These are phyloP conservation scores for Yamadazyma sp. DNA, from an alignment of 1,139 yeast species.

Conservation along the genomic window DNA sequence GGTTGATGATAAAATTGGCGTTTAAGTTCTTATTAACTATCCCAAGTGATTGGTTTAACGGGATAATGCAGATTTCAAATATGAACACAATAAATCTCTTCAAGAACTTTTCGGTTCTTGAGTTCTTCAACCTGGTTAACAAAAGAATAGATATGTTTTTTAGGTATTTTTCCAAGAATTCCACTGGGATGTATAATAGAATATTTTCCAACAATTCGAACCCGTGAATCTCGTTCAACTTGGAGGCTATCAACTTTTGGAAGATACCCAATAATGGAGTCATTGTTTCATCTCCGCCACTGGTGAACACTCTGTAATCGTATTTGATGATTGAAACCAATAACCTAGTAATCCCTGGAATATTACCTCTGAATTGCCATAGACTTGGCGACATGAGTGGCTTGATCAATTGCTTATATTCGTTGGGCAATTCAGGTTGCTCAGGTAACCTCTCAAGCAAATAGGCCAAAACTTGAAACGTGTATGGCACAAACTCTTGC, in stretches of 20 bases:
- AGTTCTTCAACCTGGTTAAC: slow-evolving; percentile 74
- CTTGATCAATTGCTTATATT: slow-evolving; percentile 64
- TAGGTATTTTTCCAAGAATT: slow-evolving; percentile 52
- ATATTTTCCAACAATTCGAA: slow-evolving; percentile 80
- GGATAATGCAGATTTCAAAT: slow-evolving; percentile 47
- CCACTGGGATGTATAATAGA: slow-evolving; percentile 55
- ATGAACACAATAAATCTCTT: slow-evolving; percentile 70
- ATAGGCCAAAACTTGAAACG: slow-evolving; percentile 83
- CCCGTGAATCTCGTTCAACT: slow-evolving; percentile 76
- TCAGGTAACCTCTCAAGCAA: slow-evolving; percentile 65
- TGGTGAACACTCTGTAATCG: slow-evolving; percentile 53
- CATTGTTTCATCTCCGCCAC: slow-evolving; percentile 39
- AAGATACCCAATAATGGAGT: slow-evolving; percentile 93
- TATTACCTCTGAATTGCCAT: slow-evolving; percentile 92
- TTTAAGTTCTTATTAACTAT: slow-evolving; percentile 23
- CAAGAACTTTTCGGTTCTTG: slow-evolving; percentile 80
- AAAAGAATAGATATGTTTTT: slow-evolving; percentile 75
- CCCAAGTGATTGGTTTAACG: slow-evolving; percentile 25
- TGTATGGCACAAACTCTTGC: slow-evolving; percentile 92
- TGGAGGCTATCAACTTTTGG: slow-evolving; percentile 87
- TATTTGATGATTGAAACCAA: slow-evolving; percentile 68
- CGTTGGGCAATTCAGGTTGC: slow-evolving; percentile 50
- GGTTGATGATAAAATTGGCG: slow-evolving; percentile 53
- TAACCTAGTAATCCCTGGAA: slow-evolving; percentile 87
- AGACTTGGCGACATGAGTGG: slow-evolving; percentile 86